Percentiles rank a stretch among this genome's conserved stretches.
Evolutionary conservation across 495 filamentous ascomycete species (phyloP).

Genomic region (Penicillium bovifimosum): DNA sequence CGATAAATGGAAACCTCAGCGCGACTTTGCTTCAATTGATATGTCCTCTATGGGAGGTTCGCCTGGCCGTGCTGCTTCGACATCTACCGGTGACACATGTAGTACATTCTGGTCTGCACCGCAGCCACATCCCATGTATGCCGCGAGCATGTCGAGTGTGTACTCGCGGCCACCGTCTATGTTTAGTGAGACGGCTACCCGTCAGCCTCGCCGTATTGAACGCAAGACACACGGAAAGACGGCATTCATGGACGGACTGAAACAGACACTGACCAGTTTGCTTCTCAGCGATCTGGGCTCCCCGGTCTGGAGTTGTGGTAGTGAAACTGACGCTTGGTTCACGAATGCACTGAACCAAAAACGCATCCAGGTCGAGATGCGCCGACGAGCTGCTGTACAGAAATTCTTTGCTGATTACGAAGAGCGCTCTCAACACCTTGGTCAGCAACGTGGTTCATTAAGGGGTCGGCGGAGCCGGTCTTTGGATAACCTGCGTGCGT

Average conservation of each 20-base stretch:
- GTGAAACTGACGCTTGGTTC: conserved; percentile 93
- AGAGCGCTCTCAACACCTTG: conserved; percentile 23
- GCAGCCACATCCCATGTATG: conserved; percentile 55
- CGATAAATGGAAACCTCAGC: conserved; percentile 54
- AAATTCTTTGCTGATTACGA: conserved; percentile 41
- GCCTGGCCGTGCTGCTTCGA: conserved; percentile 40
- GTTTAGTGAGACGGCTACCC: conserved; percentile 36
- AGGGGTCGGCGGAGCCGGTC: conserved; percentile 33
- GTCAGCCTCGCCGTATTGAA: conserved; percentile 31
- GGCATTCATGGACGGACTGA: conserved; percentile 68
- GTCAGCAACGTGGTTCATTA: conserved; percentile 20
- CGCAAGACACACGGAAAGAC: conserved; percentile 46
- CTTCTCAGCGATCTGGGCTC: conserved; percentile 86
- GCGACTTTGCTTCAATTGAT: conserved; percentile 44
- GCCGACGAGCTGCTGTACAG: conserved; percentile 49
- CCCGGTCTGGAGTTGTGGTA: conserved; percentile 73
- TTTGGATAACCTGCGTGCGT: conserved; percentile 15
- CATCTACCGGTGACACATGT: conserved; percentile 68
- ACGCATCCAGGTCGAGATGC: conserved; percentile 70
- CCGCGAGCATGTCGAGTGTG: conserved; percentile 53
- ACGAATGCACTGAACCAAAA: conserved; percentile 66
- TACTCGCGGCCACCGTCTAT: conserved; percentile 43
- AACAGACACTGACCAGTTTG: conserved; percentile 74
- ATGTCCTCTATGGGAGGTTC: conserved; percentile 54
- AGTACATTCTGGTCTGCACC: conserved; percentile 88